A percentile compares a stretch with the other conserved stretches of the same genome.
These are phyloP conservation scores for Cercospora beticola DNA, from an alignment of 2,329 filamentous ascomycete genomes.

Conservation along the genomic window DNA sequence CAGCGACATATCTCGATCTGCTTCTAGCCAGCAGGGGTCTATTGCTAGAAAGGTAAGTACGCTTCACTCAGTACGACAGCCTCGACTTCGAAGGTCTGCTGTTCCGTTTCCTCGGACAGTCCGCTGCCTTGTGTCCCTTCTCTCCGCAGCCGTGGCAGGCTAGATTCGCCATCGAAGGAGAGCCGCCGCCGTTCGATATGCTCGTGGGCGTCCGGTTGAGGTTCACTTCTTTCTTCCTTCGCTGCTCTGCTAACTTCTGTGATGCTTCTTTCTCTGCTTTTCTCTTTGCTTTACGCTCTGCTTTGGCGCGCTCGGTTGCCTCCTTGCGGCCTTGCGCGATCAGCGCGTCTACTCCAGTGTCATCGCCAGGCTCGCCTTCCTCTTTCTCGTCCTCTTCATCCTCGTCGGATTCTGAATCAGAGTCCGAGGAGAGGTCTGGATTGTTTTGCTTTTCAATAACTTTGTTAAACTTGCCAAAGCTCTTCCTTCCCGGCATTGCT, in stretches of 20 bases:
- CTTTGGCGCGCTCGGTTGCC: constrained; percentile 44
- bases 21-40: background rate
- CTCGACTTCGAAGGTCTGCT: constrained; percentile 19
- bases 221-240: constrained; percentile 66
- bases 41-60: background rate
- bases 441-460: constrained; percentile 44
- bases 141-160: constrained; percentile 63
- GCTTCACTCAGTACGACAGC: constrained; percentile 9
- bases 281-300: constrained; percentile 49
- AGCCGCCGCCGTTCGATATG: constrained; percentile 52
- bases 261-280: constrained; percentile 51
- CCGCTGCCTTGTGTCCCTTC: constrained; percentile 58
- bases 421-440: constrained; percentile 33
- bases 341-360: constrained; percentile 43
- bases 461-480: constrained; percentile 52
- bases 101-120: constrained; percentile 51
- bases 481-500: constrained; percentile 46
- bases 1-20: background rate
- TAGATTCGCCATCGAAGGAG: constrained; percentile 36
- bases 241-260: constrained; percentile 56
- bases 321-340: constrained; percentile 49
- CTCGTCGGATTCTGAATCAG: constrained; percentile 38
- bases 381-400: constrained; percentile 39
- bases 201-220: constrained; percentile 52
- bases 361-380: constrained; percentile 43